Conservation (phyloP, 257 asterid species). For the Solanum ahanhuiri region DNA sequence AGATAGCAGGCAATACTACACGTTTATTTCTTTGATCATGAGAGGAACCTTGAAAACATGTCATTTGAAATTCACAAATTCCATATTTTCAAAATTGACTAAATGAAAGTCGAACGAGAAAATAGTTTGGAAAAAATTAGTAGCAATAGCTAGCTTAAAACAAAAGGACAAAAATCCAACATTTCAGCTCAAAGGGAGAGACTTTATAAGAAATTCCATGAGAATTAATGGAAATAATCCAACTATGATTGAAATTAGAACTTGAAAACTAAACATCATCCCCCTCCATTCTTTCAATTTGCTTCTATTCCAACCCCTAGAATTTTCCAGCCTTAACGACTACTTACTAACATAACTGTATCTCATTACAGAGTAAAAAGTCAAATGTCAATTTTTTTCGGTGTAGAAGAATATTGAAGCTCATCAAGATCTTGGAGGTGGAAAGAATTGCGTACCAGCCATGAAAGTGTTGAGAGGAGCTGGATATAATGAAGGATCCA, state of each 20-base stretch:
- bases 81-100: background rate
- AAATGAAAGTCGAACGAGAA: background rate
- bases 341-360: background rate
- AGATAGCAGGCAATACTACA: background rate
- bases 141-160: too few relatives aligned
- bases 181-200: background rate
- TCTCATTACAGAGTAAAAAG: background rate
- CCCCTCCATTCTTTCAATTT: conserved; percentile 1
- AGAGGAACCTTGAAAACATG: background rate
- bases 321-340: background rate
- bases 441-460: conserved; percentile 98
- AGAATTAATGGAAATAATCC: background rate
- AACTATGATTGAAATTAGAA: conserved; percentile 19
- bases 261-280: conserved; percentile 12
- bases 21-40: background rate
- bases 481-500: conserved; percentile 49
- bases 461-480: conserved; percentile 66
- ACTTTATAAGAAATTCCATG: background rate
- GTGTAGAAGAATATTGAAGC: background rate
- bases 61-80: background rate
- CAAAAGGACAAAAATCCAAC: background rate
- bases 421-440: conserved; percentile 72
- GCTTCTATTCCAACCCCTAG: background rate
- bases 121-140: background rate
- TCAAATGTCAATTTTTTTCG: background rate